Conservation (phyloP, 495 filamentous ascomycete species). For the Evansstolkia leycettana region DNA sequence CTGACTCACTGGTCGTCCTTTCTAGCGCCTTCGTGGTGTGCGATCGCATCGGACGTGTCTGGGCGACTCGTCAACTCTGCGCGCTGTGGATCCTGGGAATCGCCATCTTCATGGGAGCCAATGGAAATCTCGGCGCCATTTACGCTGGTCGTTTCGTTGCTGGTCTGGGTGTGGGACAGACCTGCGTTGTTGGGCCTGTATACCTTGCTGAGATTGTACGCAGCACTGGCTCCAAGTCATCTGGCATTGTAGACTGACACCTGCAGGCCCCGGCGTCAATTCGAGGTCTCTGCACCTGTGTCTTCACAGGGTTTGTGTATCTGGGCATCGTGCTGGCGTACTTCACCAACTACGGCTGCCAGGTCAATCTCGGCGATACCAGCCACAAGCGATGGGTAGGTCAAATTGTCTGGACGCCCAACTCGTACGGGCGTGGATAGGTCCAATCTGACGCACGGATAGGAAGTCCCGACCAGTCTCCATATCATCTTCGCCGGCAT, state of each 20-base stretch:
- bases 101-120: constrained; percentile 52
- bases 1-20: not conserved
- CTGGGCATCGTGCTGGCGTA: constrained; percentile 56
- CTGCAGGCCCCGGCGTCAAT: constrained; percentile 54
- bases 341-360: constrained; percentile 53
- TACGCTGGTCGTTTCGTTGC: constrained; percentile 44
- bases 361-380: constrained; percentile 40
- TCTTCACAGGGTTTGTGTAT: constrained; percentile 60
- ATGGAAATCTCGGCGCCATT: constrained; percentile 47
- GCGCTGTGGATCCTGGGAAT: constrained; percentile 56
- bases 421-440: constrained; percentile 5
- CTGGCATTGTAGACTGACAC: no score
- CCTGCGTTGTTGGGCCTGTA: constrained; percentile 51
- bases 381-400: constrained; percentile 47
- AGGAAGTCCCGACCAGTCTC: constrained; percentile 52
- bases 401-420: constrained; percentile 1
- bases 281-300: constrained; percentile 54
- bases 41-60: constrained; percentile 56
- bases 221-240: no score
- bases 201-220: constrained; percentile 54
- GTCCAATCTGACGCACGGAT: constrained; percentile 19
- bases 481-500: constrained; percentile 64
- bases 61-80: constrained; percentile 57
- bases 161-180: constrained; percentile 53
- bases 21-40: constrained; percentile 48